Conservation (phyloP, 345 rosid genomes). For the Pelargonium nanum region DNA sequence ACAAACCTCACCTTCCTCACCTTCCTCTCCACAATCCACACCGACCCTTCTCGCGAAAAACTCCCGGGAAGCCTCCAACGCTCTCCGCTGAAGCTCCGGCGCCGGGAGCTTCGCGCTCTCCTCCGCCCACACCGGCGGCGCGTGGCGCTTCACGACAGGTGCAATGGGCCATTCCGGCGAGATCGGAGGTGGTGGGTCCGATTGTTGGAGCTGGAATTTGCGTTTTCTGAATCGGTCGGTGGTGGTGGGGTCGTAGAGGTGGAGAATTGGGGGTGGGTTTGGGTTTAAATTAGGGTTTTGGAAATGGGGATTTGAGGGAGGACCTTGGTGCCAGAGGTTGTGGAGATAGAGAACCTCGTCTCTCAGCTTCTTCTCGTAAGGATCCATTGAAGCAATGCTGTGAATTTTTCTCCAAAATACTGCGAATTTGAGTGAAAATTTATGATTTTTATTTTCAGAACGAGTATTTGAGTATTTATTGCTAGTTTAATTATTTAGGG, state of each 20-base stretch:
- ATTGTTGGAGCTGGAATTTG: constrained; percentile 3
- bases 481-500: too few species aligned
- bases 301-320: constrained; percentile 32
- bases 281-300: constrained; percentile 7
- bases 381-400: constrained; percentile 22
- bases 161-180: constrained; percentile 14
- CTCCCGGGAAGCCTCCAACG: constrained; percentile 27
- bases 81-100: constrained; percentile 28
- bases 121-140: constrained; percentile 13
- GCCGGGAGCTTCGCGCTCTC: constrained; percentile 24
- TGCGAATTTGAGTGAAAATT: too few species aligned
- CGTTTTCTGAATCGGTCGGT: neutral
- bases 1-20: constrained; percentile 11
- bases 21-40: constrained; percentile 16
- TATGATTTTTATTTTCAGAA: too few species aligned
- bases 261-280: neutral
- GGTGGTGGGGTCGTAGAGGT: too few species aligned
- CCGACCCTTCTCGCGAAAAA: constrained; percentile 22
- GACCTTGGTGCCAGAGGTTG: constrained; percentile 70
- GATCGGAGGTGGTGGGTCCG: neutral
- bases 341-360: constrained; percentile 68
- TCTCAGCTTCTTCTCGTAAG: constrained; percentile 34
- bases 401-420: too few species aligned
- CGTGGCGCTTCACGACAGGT: neutral
- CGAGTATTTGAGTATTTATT: too few species aligned